Base-by-base conservation (phyloP, 192 early-diverging fungal species). In the Dissophora globulifera region DNA sequence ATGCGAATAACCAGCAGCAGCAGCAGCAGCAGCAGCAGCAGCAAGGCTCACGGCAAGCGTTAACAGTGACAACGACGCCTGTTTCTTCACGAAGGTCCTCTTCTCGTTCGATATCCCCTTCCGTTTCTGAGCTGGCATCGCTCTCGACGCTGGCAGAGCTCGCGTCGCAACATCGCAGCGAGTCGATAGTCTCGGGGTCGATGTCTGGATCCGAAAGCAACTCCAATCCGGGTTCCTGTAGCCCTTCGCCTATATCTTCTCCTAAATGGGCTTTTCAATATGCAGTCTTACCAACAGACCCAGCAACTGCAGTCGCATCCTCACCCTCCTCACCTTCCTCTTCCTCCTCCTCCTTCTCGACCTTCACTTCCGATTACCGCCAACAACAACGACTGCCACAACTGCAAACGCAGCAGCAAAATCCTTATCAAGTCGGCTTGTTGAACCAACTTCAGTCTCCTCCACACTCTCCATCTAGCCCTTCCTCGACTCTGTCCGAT, bases 241-340 rank as follows among this genome's bases (percentile, higher is more conserved):
- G n/a, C 27, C 10, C 62, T n/a, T 54, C 51, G 1, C 50, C 51
- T 23, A 42, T 58, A 35, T 67, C 65, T n/a, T 58, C 65, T 47
- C 55, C 15, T 32, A 33, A 38, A 13, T 38, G 7, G 35, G 6
- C 35, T 38, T 38, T 13, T 38, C 35, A 38, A 6, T 13, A 9
- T 13, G 13, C 35, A 38, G 13, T 38, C 7, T 38, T 13, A 13
- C 35, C 35, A 38, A 38, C 35, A 38, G 35, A 38, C n/a, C n/a
- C n/a, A 19, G 10, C 27, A 8, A 38, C 32, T 20, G 16, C 51
- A 30, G 1, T 32, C 3, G 4, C 48, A 32, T 29, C 26, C 16
- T 27, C 30, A 41, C 43, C 38, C 17, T 23, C 55, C 10, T 27
- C 55, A 22, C 2, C 33, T n/a, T n/a, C n/a, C n/a, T n/a, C n/a